Evolutionary conservation across 2,329 filamentous ascomycete species (phyloP), one percentile per base, ranked within the genome.

Genomic region (Neocatenulostroma microsporum): DNA sequence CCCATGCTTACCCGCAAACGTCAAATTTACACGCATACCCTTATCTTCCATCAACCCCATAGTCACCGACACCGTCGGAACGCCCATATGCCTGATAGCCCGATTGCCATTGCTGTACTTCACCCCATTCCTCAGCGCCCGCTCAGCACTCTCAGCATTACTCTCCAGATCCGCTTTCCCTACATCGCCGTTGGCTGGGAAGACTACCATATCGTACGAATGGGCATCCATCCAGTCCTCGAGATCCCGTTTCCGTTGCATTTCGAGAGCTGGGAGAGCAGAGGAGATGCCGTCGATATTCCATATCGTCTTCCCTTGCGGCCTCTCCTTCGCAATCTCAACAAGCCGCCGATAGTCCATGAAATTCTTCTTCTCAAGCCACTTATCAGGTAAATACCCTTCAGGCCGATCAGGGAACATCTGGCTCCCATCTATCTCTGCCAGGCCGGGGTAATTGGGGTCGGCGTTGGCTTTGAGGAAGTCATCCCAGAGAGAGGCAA

Each of bases 41-140:
- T 60, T 68, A 7, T 64, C 57, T 1, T 43, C 47, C 57, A 74
- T 62, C 1, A 62, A 39, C 0, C 72, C 72, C 72, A 76, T 76
- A 0, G 70, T 65, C 0, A 74, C 68, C 0, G 63, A 69, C 2
- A 76, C 62, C 0, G 68, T 72, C 0, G 73, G 73, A 0, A 76
- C 62, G 1, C 73, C 73, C 2, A 75, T 56, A 36, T 76, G 72
- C 9, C 72, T 58, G 1, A 77, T 56, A 0, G 67, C 68, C 2
- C 70, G 57, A 34, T 74, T 74, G 1, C 72, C 72, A 37, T 75
- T 72, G 0, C 63, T 67, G 40, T 74, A 76, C 26, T 64, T 66
- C 4, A 75, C 64, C 0, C 73, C 73, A 31, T 75, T 72, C 19
- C 58, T 60, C 39, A 66, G 58, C 3, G 64, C 66, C 38, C 66